These are phyloP conservation scores for Trichoderma simmonsii DNA, from an alignment of 2,329 filamentous ascomycete genomes.

Conservation along the genomic window DNA sequence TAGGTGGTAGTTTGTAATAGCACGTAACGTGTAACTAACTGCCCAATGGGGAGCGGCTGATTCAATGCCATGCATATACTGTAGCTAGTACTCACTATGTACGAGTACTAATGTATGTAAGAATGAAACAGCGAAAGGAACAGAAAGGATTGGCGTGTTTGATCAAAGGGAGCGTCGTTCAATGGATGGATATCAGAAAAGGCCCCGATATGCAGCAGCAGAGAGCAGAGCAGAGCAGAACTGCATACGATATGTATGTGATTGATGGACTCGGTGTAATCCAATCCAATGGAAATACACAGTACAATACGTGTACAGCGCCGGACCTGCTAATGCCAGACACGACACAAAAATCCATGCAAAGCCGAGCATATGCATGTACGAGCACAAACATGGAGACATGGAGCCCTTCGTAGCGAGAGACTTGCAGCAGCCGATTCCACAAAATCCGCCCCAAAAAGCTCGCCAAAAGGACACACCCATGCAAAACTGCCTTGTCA, in stretches of 20 bases:
- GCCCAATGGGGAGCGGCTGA: neutral
- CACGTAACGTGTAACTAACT: neutral
- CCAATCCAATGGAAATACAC: neutral
- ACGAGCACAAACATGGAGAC: neutral
- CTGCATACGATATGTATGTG: neutral
- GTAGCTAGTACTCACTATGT: neutral
- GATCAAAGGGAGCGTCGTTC: neutral
- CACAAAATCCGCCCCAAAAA: neutral
- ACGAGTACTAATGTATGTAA: neutral
- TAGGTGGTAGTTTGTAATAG: neutral
- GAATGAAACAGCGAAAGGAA: neutral
- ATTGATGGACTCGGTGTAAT: neutral
- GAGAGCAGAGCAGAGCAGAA: neutral
- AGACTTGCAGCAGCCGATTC: neutral
- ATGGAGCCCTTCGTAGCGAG: neutral
- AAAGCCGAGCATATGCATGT: neutral
- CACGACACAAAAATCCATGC: neutral
- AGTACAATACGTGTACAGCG: neutral
- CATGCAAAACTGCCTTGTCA: neutral
- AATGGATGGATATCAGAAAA: neutral
- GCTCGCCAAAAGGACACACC: neutral
- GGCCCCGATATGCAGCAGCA: neutral
- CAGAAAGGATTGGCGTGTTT: neutral
- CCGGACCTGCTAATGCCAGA: neutral
- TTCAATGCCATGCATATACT: neutral